These are phyloP conservation scores for Patellaria atrata DNA, from an alignment of 495 filamentous ascomycete genomes.

Conservation along the genomic window DNA sequence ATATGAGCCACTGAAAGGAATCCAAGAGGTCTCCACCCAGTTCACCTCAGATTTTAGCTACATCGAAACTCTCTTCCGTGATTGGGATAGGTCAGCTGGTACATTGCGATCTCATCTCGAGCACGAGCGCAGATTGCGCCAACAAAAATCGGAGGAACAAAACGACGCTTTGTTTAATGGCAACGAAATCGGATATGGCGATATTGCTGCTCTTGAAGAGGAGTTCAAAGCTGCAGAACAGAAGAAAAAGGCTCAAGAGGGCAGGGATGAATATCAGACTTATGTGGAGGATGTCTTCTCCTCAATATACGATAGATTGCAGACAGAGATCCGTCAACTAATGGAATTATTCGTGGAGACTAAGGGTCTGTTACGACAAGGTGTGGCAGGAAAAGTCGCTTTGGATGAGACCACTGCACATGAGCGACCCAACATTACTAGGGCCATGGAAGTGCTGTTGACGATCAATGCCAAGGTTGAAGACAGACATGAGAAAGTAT, in stretches of 20 bases:
- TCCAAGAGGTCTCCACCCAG: not conserved
- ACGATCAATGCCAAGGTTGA: conserved; percentile 20
- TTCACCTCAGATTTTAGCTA: conserved; percentile 32
- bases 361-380: conserved; percentile 9
- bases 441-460: conserved; percentile 17
- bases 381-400: conserved; percentile 8
- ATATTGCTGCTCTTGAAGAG: conserved; percentile 45
- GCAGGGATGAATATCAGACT: conserved; percentile 38
- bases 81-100: conserved; percentile 35
- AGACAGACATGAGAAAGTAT: conserved; percentile 24
- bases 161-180: conserved; percentile 44
- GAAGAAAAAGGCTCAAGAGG: conserved; percentile 39
- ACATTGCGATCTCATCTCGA: conserved; percentile 33
- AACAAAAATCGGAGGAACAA: conserved; percentile 39
- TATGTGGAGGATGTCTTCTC: conserved; percentile 40
- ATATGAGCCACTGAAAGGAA: conserved; percentile 8
- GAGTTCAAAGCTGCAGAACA: conserved; percentile 44
- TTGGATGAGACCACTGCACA: conserved; percentile 1
- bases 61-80: conserved; percentile 30
- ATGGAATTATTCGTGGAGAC: conserved; percentile 34
- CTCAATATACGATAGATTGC: conserved; percentile 35
- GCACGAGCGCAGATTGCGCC: conserved; percentile 34
- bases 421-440: conserved; percentile 4
- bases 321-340: conserved; percentile 38
- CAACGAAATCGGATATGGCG: conserved; percentile 46